phyloP scores from a whole-genome alignment of 352 stramenopile genomes.

The Salisapilia sapeloensis region DNA sequence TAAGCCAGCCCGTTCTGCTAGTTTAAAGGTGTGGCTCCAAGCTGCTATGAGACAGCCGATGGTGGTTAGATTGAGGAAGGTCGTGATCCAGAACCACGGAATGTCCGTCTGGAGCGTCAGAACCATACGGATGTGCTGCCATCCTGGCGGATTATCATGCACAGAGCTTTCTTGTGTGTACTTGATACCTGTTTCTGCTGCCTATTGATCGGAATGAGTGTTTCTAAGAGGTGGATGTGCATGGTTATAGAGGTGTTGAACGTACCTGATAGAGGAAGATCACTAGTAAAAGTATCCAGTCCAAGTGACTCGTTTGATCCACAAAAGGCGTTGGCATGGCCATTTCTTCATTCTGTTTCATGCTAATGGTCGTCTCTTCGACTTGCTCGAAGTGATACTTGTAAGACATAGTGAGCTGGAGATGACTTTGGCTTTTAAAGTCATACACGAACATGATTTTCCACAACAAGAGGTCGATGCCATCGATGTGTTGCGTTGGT shows the following conservation, averaged over 20 bases:
- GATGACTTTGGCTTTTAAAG: conserved; percentile 44
- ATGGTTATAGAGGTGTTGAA: too few relatives aligned
- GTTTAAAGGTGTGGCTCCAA: conserved; percentile 29
- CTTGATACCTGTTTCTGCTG: too few relatives aligned
- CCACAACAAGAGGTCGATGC: conserved; percentile 28
- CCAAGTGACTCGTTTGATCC: conserved; percentile 18
- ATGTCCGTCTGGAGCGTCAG: too few relatives aligned
- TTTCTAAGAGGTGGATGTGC: too few relatives aligned
- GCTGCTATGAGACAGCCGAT: conserved; percentile 24
- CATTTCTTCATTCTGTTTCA: conserved; percentile 2
- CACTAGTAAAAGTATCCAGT: conserved; percentile 19
- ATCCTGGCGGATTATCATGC: too few relatives aligned
- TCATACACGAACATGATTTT: conserved; percentile 45
- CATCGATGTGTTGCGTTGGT: not conserved
- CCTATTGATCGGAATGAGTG: too few relatives aligned
- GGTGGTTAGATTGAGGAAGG: conserved; percentile 32
- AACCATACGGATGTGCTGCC: too few relatives aligned
- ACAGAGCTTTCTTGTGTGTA: too few relatives aligned
- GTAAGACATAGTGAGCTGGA: conserved; percentile 49
- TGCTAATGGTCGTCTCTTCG: conserved; percentile 3
- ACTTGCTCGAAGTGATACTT: conserved; percentile 6
- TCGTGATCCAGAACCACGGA: conserved; percentile 48
- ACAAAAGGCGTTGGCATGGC: conserved; percentile 30
- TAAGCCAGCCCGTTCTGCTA: conserved; percentile 32
- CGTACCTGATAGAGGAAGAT: conserved; percentile 30